Percentiles rank a stretch among this genome's conserved stretches.
phyloP scores from a whole-genome alignment of 2,329 filamentous ascomycete species.

The Colletotrichum tabaci region DNA sequence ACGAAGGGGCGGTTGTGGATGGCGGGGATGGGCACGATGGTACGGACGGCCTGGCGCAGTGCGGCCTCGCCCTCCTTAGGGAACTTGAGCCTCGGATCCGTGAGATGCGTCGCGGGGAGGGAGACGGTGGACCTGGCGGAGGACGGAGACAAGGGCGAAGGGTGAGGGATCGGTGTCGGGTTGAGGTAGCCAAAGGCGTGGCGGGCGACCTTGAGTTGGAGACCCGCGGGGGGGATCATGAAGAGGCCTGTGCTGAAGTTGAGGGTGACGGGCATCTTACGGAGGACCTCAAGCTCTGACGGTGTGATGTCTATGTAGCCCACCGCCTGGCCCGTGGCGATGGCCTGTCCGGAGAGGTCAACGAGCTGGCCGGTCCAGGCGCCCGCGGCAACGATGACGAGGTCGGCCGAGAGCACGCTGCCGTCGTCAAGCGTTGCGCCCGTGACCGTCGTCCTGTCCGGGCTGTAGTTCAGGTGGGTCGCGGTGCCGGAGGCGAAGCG shows the following conservation, averaged over 20 bases:
- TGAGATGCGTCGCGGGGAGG: constrained; percentile 63
- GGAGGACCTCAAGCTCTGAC: constrained; percentile 77
- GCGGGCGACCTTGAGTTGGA: constrained; percentile 77
- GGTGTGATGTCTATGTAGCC: constrained; percentile 83
- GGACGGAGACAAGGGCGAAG: constrained; percentile 11
- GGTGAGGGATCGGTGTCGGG: constrained; percentile 56
- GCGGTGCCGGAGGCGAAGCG: constrained; percentile 68
- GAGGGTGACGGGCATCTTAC: constrained; percentile 78
- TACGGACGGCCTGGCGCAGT: constrained; percentile 72
- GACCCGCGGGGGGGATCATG: constrained; percentile 77
- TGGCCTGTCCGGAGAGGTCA: constrained; percentile 81
- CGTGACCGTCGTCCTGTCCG: constrained; percentile 45
- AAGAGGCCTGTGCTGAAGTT: constrained; percentile 82
- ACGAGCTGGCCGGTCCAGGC: constrained; percentile 88
- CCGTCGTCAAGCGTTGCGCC: constrained; percentile 71
- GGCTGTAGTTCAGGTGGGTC: constrained; percentile 54
- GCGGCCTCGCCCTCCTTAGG: constrained; percentile 73
- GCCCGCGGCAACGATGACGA: constrained; percentile 86
- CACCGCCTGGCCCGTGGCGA: constrained; percentile 86
- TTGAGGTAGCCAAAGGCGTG: constrained; percentile 80
- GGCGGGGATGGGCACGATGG: constrained; percentile 71
- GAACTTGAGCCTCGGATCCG: constrained; percentile 63
- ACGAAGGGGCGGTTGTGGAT: constrained; percentile 73
- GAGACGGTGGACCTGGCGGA: constrained; percentile 49
- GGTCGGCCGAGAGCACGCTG: constrained; percentile 71